Base-by-base conservation (phyloP, 805 yeast species). In the Monosporozyma unispora region DNA sequence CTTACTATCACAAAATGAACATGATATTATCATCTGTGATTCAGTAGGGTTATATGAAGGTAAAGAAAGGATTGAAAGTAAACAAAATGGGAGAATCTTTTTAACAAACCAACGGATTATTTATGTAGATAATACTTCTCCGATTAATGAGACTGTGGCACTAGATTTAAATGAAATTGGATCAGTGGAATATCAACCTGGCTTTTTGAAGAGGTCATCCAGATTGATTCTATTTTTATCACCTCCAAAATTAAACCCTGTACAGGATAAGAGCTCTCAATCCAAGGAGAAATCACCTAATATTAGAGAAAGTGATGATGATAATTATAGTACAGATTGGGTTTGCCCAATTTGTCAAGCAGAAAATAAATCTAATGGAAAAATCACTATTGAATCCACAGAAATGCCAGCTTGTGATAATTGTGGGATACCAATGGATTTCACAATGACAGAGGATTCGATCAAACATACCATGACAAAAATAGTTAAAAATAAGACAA, bases 1-100 rank as follows among this genome's bases (percentile, higher is more conserved):
- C 2, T 57, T 68, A 0, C 54, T 71, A 7, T 50, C 74, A 31
- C 73, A 70, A 45, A 63, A 58, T 41, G 90, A 84, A 58, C 66
- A 69, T 35, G 81, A 79, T 54, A 63, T 81, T 2, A 59, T 72
- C 2, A 78, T 82, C 1, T 80, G 74, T 50, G 73, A 72, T 47
- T 67, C 71, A 19, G 76, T 87, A 0, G 96, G 96, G 0, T 64
- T 90, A 3, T 90, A 90, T 61, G 90, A 84, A 57, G 95, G 88
- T 21, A 79, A 79, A 50, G 70, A 70, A 51, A 87, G 86, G 67
- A 75, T 87, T 22, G 47, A 68, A 2, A 70, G 77, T 28, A 77
- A 81, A 53, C 95, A 87, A 61, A 68, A 75, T 50, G 98, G 98
- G 0, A 71, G 96, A 28, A 59, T 85, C 0, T 89, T 89, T 63